Percentiles rank a stretch among this genome's conserved stretches.
Evolutionary conservation across 2,329 filamentous ascomycete species (phyloP).

Genomic region (Chaetomium globosum): DNA sequence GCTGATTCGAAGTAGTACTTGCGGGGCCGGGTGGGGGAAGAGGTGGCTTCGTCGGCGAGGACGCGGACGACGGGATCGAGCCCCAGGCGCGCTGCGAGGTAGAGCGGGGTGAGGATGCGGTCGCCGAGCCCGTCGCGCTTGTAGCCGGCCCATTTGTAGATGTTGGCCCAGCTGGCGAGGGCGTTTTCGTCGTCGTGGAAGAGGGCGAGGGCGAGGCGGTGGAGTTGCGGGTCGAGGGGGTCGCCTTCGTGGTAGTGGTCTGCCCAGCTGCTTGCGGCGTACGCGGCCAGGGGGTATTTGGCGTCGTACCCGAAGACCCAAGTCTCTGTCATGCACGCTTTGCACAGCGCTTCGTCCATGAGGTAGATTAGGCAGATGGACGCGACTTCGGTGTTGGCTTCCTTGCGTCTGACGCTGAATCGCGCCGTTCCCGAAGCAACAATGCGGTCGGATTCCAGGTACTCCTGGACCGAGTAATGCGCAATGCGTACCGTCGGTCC

Average conservation of each 20-base stretch:
- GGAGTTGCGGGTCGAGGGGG: neutral
- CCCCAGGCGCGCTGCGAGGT: neutral
- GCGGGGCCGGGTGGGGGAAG: too few species aligned
- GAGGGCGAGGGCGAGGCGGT: neutral
- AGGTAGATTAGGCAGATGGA: slow-evolving; percentile 28
- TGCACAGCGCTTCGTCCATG: slow-evolving; percentile 11
- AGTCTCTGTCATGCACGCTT: neutral
- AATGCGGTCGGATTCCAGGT: slow-evolving; percentile 27
- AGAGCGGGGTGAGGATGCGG: neutral
- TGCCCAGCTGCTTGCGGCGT: neutral
- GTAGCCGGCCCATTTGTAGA: neutral
- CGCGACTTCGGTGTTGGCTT: slow-evolving; percentile 28
- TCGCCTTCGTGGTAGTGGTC: slow-evolving; percentile 8
- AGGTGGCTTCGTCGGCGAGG: neutral
- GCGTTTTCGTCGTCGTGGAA: neutral
- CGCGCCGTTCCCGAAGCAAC: neutral
- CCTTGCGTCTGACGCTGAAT: slow-evolving; percentile 16
- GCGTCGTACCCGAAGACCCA: neutral
- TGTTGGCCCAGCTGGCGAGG: neutral
- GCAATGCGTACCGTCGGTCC: slow-evolving; percentile 25
- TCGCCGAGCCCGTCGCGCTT: neutral
- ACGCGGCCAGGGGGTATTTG: neutral
- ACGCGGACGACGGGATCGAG: slow-evolving; percentile 2
- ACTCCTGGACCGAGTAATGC: slow-evolving; percentile 30
- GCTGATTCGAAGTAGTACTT: neutral